Evolutionary conservation across 768 basidiomycete species (phyloP), one percentile per base, ranked within the genome.

Genomic region (Russula ochroleuca): DNA sequence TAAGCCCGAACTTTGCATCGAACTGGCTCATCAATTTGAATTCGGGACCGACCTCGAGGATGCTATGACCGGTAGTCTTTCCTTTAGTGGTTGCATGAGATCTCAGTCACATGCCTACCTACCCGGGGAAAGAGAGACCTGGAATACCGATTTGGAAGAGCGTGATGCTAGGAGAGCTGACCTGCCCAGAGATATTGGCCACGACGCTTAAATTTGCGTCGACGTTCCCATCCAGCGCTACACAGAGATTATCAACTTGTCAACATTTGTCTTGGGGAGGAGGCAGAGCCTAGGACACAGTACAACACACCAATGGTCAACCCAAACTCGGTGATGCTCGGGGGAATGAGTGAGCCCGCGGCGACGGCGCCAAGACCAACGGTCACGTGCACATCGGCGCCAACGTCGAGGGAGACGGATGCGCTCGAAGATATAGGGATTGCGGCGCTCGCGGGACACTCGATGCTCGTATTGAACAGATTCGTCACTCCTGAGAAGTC

Each of bases 161-260:
- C 6, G 41, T 5, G 28, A 57, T 33, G 19, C 10, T 41, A 17
- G 19, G 19, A 2, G 55, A 57, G 28, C 41, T 57, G 55, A 45
- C 0, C 28, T 43, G 10, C 2, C 55, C 41, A 5, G n/a, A 14
- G 19, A 45, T 8, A 57, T 57, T 28, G 10, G 41, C 55, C 3
- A 23, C 5, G 11, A 57, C 31, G 21, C 41, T 43, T 1, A 57
- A 45, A 15, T 33, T 43, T n/a, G 41, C 55, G 7, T 45, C 55
- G 28, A 45, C 43, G 31, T 31, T 57, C 5, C 55, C 41, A 13
- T 21, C 41, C 28, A 57, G 19, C 19, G 5, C 55, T 57, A 45
- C 9, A 21, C 19, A 33, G 1, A 33, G n/a, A 45, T 45, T 8
- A 45, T 31, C 9, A 72, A 19, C 76, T 75, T 8, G 21, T 61